phyloP scores from a whole-genome alignment of 78 protist genomes.

The Speleostelium caveatum region DNA sequence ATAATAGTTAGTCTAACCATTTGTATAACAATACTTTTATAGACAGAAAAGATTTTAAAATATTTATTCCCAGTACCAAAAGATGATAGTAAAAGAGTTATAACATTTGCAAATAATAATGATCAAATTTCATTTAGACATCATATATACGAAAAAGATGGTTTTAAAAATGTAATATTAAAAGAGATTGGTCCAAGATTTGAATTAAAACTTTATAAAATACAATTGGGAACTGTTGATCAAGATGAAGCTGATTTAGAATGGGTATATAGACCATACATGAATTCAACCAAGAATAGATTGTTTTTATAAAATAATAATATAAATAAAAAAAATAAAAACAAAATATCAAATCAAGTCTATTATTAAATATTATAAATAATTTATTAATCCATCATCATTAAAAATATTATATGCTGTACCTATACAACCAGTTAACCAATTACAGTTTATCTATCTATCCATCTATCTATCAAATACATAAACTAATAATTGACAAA shows the following conservation, averaged over 20 bases:
- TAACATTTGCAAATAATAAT: conserved; percentile 94
- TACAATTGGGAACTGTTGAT: conserved; percentile 97
- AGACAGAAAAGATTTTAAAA: conserved; percentile 90
- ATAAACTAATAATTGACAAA: background rate
- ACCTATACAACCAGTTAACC: too few species aligned
- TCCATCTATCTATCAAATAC: conserved; percentile 17
- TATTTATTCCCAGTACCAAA: conserved; percentile 98
- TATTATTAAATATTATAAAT: too few species aligned
- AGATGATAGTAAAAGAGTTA: conserved; percentile 91
- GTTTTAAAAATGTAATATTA: conserved; percentile 85
- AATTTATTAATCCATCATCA: too few species aligned
- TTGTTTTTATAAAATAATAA: conserved; percentile 3
- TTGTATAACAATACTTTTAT: background rate
- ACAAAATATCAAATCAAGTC: too few species aligned
- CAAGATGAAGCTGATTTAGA: conserved; percentile 97
- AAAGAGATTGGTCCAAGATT: conserved; percentile 99
- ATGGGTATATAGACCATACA: conserved; percentile 96
- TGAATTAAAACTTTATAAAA: conserved; percentile 94
- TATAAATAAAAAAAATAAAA: too few species aligned
- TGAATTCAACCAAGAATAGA: conserved; percentile 82
- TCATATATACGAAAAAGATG: conserved; percentile 87
- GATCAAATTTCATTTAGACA: conserved; percentile 98
- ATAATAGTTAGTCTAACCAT: background rate
- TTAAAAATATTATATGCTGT: too few species aligned
- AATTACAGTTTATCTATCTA: too few species aligned